A percentile compares a stretch with the other conserved stretches of the same genome.
Evolutionary conservation across 176 grass and related monocot species (phyloP).

Genomic region (Ampelocalamus luodianensis): DNA sequence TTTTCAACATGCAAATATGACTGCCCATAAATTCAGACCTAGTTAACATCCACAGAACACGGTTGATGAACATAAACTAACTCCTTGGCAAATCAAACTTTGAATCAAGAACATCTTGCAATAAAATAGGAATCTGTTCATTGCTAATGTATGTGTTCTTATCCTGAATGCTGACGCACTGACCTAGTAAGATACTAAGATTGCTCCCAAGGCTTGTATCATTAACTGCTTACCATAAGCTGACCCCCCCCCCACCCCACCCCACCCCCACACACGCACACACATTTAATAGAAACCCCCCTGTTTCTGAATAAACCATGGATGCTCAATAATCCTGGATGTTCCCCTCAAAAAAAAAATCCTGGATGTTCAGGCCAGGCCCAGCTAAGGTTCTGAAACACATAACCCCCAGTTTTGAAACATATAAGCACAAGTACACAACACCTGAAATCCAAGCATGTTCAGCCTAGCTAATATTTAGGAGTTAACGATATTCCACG

Average conservation of each 20-base stretch:
- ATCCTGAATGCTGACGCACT: no score
- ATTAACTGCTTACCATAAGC: not conserved
- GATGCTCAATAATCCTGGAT: not conserved
- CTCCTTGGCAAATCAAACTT: no score
- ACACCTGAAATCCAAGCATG: not conserved
- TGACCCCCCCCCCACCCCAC: no score
- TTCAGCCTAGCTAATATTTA: conserved; percentile 31
- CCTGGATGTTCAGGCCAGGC: no score
- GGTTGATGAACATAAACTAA: no score
- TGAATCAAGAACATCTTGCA: no score
- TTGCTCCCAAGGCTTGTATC: not conserved
- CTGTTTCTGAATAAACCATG: not conserved
- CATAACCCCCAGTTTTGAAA: not conserved
- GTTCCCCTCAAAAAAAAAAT: not conserved
- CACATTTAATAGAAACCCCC: not conserved
- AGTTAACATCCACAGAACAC: no score
- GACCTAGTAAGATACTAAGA: not conserved
- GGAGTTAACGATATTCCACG: not conserved
- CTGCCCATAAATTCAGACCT: no score
- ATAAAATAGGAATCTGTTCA: no score
- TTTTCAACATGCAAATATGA: no score
- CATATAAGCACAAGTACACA: not conserved
- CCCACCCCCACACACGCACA: no score
- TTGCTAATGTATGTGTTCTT: no score
- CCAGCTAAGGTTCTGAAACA: not conserved